Evolutionary conservation across 1,284 basidiomycete species (phyloP), one percentile per base, ranked within the genome.

Genomic region (Pholiota adiposa): DNA sequence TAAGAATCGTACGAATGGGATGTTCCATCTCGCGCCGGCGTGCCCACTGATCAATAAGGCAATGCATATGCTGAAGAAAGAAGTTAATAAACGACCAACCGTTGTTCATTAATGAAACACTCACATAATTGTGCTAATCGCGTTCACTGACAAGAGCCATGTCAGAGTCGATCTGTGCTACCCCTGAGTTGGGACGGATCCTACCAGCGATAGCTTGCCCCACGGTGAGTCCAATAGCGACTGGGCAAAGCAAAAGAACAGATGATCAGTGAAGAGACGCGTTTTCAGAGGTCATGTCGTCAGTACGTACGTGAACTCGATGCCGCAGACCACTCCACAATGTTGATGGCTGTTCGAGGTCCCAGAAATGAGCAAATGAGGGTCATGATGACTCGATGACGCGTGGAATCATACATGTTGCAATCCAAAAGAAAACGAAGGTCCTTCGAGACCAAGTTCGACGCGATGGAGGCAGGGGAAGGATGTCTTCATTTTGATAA

Each of bases 311-410:
- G 61, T 16, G 67, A 63, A 3, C 70, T 67, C 9, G 71, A 69
- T 21, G 69, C 71, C 3, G 66, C 71, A n/a, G 69, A 72, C 71
- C 71, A 73, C 56, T 73, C 71, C 3, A 70, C 71, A 49, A 72
- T 71, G 50, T 73, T 73, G 53, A 72, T 69, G 16, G 67, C 71
- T 73, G 43, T 19, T 23, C 48, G n/a, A 18, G 21, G 19, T 41
- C 3, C 56, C 21, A 12, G n/a, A 18, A 18, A 21, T 31, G 7
- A 33, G 19, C 29, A 6, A 18, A 25, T 12, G 9, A 14, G 16
- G 43, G 9, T 25, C 2, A 6, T n/a, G 25, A 36, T 1, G 3
- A 27, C 29, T 9, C 5, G 34, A 5, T 6, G 3, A 3, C 50
- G 5, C 7, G 19, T 38, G 14, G 31, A 38, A 14, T 7, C 50